Conservation (phyloP, 345 rosid species). For the Triadica sebifera region DNA sequence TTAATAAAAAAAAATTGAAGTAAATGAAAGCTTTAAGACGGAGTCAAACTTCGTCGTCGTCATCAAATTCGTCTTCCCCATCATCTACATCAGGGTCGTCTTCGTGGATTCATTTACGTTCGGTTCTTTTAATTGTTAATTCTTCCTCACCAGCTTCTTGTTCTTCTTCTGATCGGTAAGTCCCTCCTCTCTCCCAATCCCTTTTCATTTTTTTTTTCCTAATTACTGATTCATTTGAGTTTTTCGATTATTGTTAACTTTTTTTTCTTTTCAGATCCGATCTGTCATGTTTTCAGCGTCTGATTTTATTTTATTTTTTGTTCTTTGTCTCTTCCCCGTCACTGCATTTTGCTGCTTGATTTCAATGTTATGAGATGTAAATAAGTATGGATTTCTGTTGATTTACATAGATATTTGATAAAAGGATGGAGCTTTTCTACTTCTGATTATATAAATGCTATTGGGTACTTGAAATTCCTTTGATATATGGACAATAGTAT, state of each 20-base stretch:
- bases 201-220: background rate
- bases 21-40: constrained; percentile 87
- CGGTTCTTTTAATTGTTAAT: constrained; percentile 69
- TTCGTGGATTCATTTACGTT: constrained; percentile 88
- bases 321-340: no score
- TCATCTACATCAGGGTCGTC: constrained; percentile 53
- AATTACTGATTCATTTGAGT: background rate
- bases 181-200: background rate
- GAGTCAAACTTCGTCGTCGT: constrained; percentile 68
- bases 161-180: constrained; percentile 82
- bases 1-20: background rate
- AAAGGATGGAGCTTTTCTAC: background rate
- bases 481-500: background rate
- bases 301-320: no score
- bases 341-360: background rate
- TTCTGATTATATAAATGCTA: no score
- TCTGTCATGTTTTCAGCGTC: constrained; percentile 7
- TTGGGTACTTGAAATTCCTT: background rate
- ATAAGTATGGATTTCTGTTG: background rate
- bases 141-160: constrained; percentile 82
- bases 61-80: constrained; percentile 61
- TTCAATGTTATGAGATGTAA: background rate
- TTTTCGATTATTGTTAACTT: background rate
- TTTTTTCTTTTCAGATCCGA: constrained; percentile 19
- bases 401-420: background rate